These are phyloP conservation scores for Exophiala sp. DNA, from an alignment of 2,329 filamentous ascomycete species.

Conservation along the genomic window DNA sequence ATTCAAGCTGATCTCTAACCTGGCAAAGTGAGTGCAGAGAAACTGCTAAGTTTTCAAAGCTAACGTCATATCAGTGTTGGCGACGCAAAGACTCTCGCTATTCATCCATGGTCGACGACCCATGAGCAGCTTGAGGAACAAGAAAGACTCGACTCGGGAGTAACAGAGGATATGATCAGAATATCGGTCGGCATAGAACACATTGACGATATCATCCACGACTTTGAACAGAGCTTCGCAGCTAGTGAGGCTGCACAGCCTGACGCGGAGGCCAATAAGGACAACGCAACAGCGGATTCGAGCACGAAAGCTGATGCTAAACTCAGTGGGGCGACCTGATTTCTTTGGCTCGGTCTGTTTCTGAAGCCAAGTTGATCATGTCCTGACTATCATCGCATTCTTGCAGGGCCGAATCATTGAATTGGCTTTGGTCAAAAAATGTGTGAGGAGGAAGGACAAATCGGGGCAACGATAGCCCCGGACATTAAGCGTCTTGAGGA, in stretches of 20 bases:
- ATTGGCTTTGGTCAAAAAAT: too few relatives aligned
- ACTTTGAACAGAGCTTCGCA: conserved; percentile 83
- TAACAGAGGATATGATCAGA: conserved; percentile 80
- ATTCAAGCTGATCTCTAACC: conserved; percentile 91
- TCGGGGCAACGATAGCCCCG: neutral
- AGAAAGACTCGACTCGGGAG: conserved; percentile 71
- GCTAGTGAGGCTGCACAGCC: conserved; percentile 36
- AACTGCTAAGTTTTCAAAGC: neutral
- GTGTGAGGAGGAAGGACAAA: neutral
- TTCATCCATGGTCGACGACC: conserved; percentile 86
- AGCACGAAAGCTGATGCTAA: conserved; percentile 21
- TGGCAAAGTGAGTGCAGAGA: conserved; percentile 65
- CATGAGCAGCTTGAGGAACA: conserved; percentile 80
- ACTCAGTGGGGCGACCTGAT: conserved; percentile 29
- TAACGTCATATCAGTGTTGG: conserved; percentile 56
- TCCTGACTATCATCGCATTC: conserved; percentile 14
- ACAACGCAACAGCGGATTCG: conserved; percentile 17
- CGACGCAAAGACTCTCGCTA: conserved; percentile 83
- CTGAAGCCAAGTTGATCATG: conserved; percentile 1
- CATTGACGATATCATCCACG: conserved; percentile 88
- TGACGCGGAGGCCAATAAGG: conserved; percentile 18
- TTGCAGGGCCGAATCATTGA: conserved; percentile 21
- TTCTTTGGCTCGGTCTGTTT: conserved; percentile 5
- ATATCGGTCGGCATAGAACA: conserved; percentile 90
- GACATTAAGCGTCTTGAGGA: neutral